Evolutionary conservation across 306 rosid species (phyloP).

Genomic region (Ziziphus jujuba): DNA sequence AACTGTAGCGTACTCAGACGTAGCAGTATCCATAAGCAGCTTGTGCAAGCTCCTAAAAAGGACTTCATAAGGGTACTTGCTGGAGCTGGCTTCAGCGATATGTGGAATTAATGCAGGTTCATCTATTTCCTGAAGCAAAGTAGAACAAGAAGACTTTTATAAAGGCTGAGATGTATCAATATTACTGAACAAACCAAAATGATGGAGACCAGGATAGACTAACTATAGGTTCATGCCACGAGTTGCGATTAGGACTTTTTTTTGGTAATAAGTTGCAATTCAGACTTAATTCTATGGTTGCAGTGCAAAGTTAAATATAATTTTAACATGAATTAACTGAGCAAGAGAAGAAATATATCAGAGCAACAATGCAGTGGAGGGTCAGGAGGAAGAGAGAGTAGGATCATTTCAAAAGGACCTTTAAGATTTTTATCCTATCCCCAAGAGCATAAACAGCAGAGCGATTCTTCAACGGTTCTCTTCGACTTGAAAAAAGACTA

Average conservation of each 20-base stretch:
- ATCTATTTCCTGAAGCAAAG: slow-evolving; percentile 78
- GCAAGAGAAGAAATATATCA: too few relatives aligned
- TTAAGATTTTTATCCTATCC: slow-evolving; percentile 80
- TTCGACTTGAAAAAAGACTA: slow-evolving; percentile 73
- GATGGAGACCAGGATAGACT: too few relatives aligned
- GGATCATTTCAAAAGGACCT: slow-evolving; percentile 41
- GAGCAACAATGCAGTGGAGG: too few relatives aligned
- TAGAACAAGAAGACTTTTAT: too few relatives aligned
- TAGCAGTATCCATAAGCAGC: slow-evolving; percentile 88
- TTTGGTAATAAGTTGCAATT: too few relatives aligned
- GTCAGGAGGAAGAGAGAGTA: neutral
- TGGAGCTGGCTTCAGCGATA: slow-evolving; percentile 87
- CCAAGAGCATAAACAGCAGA: slow-evolving; percentile 95
- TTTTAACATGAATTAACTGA: too few relatives aligned
- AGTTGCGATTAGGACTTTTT: too few relatives aligned
- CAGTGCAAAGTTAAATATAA: too few relatives aligned
- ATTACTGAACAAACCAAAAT: too few relatives aligned
- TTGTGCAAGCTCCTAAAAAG: slow-evolving; percentile 92
- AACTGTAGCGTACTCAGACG: slow-evolving; percentile 77
- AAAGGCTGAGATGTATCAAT: too few relatives aligned
- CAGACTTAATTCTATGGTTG: too few relatives aligned
- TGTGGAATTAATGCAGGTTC: slow-evolving; percentile 90
- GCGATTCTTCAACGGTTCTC: slow-evolving; percentile 96
- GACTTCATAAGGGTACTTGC: slow-evolving; percentile 80
- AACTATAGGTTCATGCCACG: too few relatives aligned